Percentiles rank a stretch among this genome's conserved stretches.
Conservation (phyloP, 441 rosid genomes). For the Corymbia calophylla region DNA sequence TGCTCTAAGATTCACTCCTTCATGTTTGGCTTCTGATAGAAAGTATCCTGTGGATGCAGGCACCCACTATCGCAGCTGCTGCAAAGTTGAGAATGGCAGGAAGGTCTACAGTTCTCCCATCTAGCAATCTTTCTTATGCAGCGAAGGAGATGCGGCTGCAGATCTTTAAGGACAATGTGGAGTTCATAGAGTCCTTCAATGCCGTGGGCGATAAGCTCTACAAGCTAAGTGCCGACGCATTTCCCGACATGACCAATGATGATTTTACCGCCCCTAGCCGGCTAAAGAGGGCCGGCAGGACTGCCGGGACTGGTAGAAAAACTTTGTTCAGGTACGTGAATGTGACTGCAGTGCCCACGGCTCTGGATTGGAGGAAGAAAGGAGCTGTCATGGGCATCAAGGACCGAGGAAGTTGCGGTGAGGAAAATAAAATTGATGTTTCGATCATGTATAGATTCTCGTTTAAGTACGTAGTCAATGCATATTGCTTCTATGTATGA, state of each 20-base stretch:
- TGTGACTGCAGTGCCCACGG: fast-evolving
- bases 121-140: not conserved
- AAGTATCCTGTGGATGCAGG: not conserved
- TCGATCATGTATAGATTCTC: no score
- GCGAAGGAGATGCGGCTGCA: constrained; percentile 28
- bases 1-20: not conserved
- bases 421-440: not conserved
- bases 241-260: constrained; percentile 25
- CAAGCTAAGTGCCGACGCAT: constrained; percentile 23
- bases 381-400: not conserved
- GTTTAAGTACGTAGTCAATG: fast-evolving
- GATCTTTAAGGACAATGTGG: constrained; percentile 34
- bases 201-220: constrained; percentile 14
- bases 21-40: not conserved
- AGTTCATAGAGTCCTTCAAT: constrained; percentile 25
- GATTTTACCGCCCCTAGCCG: constrained; percentile 25
- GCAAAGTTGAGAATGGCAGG: not conserved
- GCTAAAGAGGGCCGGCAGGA: constrained; percentile 15
- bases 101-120: not conserved
- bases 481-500: not conserved
- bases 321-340: not conserved
- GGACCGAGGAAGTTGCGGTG: not conserved
- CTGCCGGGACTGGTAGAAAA: not conserved
- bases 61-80: not conserved
- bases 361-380: not conserved